Base-by-base conservation (phyloP, 2,329 filamentous ascomycete species). In the Pezicula radicicola region DNA sequence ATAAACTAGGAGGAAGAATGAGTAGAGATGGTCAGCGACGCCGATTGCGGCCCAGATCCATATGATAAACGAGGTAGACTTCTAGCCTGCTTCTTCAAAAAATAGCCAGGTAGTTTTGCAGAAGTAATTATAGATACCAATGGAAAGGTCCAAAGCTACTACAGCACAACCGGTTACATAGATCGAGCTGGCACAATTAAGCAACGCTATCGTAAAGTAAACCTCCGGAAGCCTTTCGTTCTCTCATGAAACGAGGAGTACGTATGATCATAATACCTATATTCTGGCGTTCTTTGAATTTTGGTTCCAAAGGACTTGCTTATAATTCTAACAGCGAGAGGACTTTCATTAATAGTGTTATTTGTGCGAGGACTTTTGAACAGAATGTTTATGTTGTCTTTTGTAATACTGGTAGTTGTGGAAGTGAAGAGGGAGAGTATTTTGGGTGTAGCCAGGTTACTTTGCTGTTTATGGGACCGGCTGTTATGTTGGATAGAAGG, bases 1-100 rank as follows among this genome's bases (percentile, higher is more conserved):
- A 19, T 19, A 19, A 19, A 19, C 19, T 19, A 3, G 19, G 19
- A 21, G 16, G 13, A 19, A 54, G 43, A 48, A 48, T 37, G 45
- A 48, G 39, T 51, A 54, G 15, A 54, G 52, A n/a, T 44, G 52
- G 33, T 54, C 51, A 7, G 52, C 49, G 42, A 25, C 21, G 41
- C 52, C 44, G 18, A 54, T 27, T 13, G 52, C 45, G 16, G 48
- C 28, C 52, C 44, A 54, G 25, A 54, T 54, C 19, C 39, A 36
- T 37, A 43, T 40, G 37, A 54, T 48, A 19, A 3, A 19, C 19
- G 19, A 19, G 19, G 19, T 19, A 19, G 19, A 19, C 19, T 19
- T 19, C 2, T 19, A 19, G 19, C 19, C 19, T 19, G 19, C 19
- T 19, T 19, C 19, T 3, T 19, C 19, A 19, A 19, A 19, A 19